Evolutionary conservation across 176 grass and related monocot genomes (phyloP).

Genomic region (Thinopyrum elongatum): DNA sequence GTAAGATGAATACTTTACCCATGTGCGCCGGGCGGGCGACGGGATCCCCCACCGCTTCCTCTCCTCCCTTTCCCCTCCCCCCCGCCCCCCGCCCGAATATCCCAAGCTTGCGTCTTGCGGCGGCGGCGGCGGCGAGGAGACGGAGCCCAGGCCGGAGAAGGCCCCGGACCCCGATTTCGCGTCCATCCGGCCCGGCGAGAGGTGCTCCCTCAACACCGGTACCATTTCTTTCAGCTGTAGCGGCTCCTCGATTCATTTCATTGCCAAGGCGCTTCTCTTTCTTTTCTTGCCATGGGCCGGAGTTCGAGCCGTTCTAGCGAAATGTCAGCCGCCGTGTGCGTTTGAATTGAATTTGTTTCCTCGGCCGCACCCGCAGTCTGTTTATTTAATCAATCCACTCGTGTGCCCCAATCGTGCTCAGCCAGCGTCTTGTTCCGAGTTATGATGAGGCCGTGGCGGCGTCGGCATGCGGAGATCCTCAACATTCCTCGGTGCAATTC

Average conservation of each 20-base stretch:
- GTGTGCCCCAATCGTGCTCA: no score
- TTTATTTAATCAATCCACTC: no score
- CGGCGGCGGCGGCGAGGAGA: background rate
- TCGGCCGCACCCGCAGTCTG: no score
- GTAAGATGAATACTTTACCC: rapidly evolving
- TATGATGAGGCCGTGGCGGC: no score
- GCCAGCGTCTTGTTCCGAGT: no score
- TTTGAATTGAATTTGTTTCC: background rate
- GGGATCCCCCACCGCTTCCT: slow-evolving; percentile 22
- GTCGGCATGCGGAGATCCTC: background rate
- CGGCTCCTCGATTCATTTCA: background rate
- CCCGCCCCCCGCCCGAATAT: slow-evolving; percentile 15
- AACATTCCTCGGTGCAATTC: no score
- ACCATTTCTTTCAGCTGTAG: background rate
- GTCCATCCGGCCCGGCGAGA: background rate
- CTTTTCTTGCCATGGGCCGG: background rate
- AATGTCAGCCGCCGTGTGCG: background rate
- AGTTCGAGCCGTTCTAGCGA: background rate
- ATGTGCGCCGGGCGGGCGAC: background rate
- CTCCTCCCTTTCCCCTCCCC: slow-evolving; percentile 11
- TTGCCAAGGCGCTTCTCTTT: background rate
- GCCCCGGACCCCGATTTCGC: background rate
- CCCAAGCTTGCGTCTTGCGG: slow-evolving; percentile 30
- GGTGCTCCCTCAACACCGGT: background rate
- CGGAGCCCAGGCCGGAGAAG: background rate